phyloP scores from a whole-genome alignment of 2,329 filamentous ascomycete species.

The Colletotrichum australisinense region DNA sequence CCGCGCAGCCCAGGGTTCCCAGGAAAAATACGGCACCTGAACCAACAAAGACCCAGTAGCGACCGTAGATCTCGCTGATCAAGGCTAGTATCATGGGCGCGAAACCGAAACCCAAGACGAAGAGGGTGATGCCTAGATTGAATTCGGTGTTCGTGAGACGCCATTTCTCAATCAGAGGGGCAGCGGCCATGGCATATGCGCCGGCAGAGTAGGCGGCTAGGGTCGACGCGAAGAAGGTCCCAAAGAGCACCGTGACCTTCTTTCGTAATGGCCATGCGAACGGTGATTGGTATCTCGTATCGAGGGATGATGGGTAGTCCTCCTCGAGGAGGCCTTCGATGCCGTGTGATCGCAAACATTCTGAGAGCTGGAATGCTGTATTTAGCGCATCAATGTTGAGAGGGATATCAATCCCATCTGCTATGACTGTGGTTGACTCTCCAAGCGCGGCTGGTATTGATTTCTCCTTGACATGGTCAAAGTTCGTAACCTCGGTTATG shows the following conservation, averaged over 20 bases:
- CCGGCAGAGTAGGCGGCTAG: conserved; percentile 75
- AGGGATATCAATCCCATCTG: background rate
- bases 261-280: conserved; percentile 31
- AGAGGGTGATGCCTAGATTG: conserved; percentile 71
- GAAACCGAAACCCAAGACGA: conserved; percentile 72
- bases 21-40: conserved; percentile 49
- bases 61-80: conserved; percentile 69
- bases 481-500: conserved; percentile 1
- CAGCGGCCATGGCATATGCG: conserved; percentile 68
- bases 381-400: conserved; percentile 16
- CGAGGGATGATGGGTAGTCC: background rate
- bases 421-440: background rate
- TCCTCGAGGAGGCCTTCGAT: background rate
- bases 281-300: conserved; percentile 15
- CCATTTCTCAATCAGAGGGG: conserved; percentile 67
- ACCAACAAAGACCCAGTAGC: conserved; percentile 45
- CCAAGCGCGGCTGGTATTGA: no score
- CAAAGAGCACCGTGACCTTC: conserved; percentile 38
- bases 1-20: conserved; percentile 64
- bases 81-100: conserved; percentile 77
- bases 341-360: background rate
- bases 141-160: conserved; percentile 65
- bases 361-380: background rate
- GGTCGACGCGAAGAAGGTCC: conserved; percentile 57
- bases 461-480: background rate